Evolutionary conservation across 345 rosid genomes (phyloP).

Genomic region (Adansonia digitata): DNA sequence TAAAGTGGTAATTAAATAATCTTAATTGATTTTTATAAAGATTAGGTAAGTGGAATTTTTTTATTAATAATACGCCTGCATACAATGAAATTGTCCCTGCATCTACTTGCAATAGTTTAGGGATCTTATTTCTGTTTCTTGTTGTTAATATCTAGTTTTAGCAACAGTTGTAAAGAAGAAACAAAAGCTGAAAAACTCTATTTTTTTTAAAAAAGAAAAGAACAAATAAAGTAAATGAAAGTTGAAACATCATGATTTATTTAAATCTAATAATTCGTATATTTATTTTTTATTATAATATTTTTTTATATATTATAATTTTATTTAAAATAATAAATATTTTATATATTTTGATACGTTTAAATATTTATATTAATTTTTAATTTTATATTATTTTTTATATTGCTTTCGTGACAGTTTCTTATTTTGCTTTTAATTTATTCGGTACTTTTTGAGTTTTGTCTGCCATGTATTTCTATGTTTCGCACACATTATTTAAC

Average conservation of each 20-base stretch:
- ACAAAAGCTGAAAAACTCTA: constrained; percentile 1
- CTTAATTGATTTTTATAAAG: too few relatives aligned
- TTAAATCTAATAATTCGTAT: too few relatives aligned
- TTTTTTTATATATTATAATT: too few relatives aligned
- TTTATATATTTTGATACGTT: too few relatives aligned
- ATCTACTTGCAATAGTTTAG: neutral
- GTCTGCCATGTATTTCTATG: constrained; percentile 12
- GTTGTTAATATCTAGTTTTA: neutral
- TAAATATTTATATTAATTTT: too few relatives aligned
- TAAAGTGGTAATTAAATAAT: too few relatives aligned
- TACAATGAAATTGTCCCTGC: neutral
- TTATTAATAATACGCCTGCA: neutral
- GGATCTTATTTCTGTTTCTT: neutral
- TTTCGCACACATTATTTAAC: constrained; percentile 11
- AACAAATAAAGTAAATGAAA: neutral
- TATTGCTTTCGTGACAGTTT: neutral
- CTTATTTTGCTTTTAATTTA: neutral
- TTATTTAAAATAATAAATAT: too few relatives aligned
- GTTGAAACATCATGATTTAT: constrained; percentile 11
- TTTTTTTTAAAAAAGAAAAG: neutral
- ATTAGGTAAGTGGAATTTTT: too few relatives aligned
- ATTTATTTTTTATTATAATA: too few relatives aligned
- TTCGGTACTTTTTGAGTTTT: neutral
- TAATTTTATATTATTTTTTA: neutral
- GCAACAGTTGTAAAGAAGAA: neutral